Conservation (phyloP, 306 rosid species). For the Vigna reflexopilosa region DNA sequence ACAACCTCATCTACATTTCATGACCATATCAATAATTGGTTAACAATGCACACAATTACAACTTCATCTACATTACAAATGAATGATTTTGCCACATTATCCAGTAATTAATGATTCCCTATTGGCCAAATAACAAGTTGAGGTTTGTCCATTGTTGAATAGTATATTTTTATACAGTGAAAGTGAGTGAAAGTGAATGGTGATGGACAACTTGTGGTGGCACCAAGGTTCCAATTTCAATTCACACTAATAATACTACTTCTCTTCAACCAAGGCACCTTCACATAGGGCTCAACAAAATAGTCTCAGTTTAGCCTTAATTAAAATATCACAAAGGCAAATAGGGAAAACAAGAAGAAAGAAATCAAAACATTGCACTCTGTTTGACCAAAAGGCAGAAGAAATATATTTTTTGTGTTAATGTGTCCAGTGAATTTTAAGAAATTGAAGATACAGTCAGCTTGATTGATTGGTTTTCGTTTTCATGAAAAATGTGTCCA, state of each 20-base stretch:
- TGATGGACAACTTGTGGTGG: background rate
- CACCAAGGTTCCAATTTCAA: slow-evolving; percentile 9
- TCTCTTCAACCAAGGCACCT: slow-evolving; percentile 3
- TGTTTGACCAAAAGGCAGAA: too few species aligned
- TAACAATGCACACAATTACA: background rate
- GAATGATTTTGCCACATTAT: background rate
- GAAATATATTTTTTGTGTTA: too few species aligned
- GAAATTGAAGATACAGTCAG: background rate
- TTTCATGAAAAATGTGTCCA: background rate
- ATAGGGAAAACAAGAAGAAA: background rate
- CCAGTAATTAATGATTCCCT: background rate
- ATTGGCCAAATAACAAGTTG: background rate
- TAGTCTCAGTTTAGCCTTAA: background rate
- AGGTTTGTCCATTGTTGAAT: background rate
- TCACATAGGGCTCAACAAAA: slow-evolving; percentile 10
- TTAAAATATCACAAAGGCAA: background rate
- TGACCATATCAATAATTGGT: too few species aligned
- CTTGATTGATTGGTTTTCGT: background rate
- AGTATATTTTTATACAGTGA: background rate
- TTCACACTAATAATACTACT: background rate
- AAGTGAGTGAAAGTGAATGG: slow-evolving; percentile 3
- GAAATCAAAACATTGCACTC: background rate
- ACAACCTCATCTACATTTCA: background rate
- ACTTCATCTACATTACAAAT: background rate
- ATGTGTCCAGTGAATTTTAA: too few species aligned